Conservation (phyloP, 1,284 basidiomycete species). For the Cutaneotrichosporon sp. region DNA sequence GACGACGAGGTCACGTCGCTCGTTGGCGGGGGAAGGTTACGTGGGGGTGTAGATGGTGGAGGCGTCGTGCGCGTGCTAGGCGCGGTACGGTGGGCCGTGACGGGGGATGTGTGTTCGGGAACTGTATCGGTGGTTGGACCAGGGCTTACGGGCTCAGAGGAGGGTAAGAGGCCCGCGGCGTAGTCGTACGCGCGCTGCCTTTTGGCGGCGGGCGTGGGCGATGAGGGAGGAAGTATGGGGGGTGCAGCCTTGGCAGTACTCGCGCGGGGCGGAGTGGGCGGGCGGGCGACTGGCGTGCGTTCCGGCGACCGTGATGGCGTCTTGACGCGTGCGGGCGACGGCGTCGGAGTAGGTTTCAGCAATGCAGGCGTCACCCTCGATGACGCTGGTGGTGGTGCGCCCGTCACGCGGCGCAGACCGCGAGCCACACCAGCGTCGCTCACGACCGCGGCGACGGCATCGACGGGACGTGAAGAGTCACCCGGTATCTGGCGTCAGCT, state of each 20-base stretch:
- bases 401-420: slow-evolving; percentile 10
- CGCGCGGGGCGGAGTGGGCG: slow-evolving; percentile 1
- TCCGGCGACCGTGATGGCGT: slow-evolving; percentile 4
- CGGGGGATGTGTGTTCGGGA: not conserved
- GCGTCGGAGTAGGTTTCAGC: not conserved
- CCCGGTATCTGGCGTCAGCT: slow-evolving; percentile 8
- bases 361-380: slow-evolving; percentile 8
- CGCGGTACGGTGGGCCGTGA: not conserved
- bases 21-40: not conserved
- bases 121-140: not conserved
- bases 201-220: slow-evolving; percentile 12
- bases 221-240: slow-evolving; percentile 10
- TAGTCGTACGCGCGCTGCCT: slow-evolving; percentile 3
- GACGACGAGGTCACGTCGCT: not conserved
- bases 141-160: not conserved
- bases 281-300: slow-evolving; percentile 4
- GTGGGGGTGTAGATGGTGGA: slow-evolving; percentile 1
- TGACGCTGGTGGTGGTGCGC: slow-evolving; percentile 8
- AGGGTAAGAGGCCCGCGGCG: slow-evolving; percentile 6
- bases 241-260: not conserved
- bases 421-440: slow-evolving; percentile 14
- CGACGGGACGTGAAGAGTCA: not conserved
- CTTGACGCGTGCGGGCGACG: not conserved
- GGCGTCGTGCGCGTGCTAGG: not conserved
- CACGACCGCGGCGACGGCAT: slow-evolving; percentile 11